Conservation (phyloP, 2,329 filamentous ascomycete species). For the Colletotrichum liaoningense region DNA sequence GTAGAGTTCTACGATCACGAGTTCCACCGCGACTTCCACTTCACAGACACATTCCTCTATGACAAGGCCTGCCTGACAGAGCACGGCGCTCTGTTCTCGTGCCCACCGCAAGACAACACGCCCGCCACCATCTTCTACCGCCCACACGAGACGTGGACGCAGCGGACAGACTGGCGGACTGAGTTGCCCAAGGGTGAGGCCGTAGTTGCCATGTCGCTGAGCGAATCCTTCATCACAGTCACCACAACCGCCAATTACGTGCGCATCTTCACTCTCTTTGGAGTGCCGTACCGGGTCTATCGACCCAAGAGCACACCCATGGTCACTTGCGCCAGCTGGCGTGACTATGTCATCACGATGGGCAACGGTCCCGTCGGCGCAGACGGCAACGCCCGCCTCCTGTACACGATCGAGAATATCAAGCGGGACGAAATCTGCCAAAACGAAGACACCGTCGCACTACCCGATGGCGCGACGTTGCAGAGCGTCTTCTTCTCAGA, state of each 20-base stretch:
- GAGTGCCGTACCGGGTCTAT: conserved; percentile 88
- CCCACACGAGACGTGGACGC: conserved; percentile 96
- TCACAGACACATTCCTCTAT: conserved; percentile 95
- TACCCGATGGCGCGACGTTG: conserved; percentile 79
- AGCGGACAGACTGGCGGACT: conserved; percentile 89
- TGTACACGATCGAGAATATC: conserved; percentile 95
- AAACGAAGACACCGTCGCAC: conserved; percentile 89
- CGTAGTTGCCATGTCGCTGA: conserved; percentile 88
- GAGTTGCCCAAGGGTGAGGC: conserved; percentile 88
- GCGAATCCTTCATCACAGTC: conserved; percentile 90
- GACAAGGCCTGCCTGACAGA: conserved; percentile 95
- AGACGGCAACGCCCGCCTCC: conserved; percentile 80
- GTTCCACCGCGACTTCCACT: conserved; percentile 93
- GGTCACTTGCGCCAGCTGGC: conserved; percentile 93
- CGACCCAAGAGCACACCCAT: conserved; percentile 90
- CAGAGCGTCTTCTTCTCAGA: conserved; percentile 93
- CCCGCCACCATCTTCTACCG: conserved; percentile 93
- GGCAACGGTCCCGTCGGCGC: conserved; percentile 89
- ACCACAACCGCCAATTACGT: conserved; percentile 90
- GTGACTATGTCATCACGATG: conserved; percentile 95
- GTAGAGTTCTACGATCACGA: conserved; percentile 98
- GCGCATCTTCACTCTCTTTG: conserved; percentile 92
- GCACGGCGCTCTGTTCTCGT: conserved; percentile 87
- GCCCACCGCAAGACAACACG: conserved; percentile 67
- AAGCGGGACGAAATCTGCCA: conserved; percentile 95